Percentiles rank a stretch among this genome's conserved stretches.
Evolutionary conservation across 805 yeast species (phyloP).

Genomic region (Candida nanaspora): DNA sequence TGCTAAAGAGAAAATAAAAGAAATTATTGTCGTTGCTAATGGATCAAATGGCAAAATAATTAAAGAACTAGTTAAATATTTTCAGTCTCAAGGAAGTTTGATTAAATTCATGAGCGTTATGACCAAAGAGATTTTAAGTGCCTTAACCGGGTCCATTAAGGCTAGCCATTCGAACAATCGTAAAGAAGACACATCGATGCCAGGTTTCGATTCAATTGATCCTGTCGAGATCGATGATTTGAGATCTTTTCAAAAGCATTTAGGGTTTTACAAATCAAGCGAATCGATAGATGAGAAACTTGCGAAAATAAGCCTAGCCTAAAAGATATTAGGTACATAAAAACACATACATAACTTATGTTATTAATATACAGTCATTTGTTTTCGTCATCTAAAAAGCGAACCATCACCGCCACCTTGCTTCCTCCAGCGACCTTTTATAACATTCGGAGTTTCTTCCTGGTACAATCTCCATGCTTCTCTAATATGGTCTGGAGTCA

Average conservation of each 20-base stretch:
- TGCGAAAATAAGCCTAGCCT: not conserved
- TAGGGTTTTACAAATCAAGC: not conserved
- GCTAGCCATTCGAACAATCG: not conserved
- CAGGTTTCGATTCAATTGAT: not conserved
- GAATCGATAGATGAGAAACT: not conserved
- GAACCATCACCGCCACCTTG: conserved; percentile 69
- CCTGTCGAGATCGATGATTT: not conserved
- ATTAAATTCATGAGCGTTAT: not conserved
- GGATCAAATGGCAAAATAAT: conserved; percentile 30
- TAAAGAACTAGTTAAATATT: conserved; percentile 36
- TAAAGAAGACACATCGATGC: not conserved
- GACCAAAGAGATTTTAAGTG: not conserved
- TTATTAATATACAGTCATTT: not conserved
- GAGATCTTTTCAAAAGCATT: not conserved
- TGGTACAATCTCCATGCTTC: conserved; percentile 83
- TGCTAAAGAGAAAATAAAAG: conserved; percentile 29
- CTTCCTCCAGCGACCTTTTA: conserved; percentile 56
- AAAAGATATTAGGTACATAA: too few relatives aligned
- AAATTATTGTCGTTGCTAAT: conserved; percentile 30
- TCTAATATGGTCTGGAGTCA: conserved; percentile 76
- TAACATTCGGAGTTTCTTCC: conserved; percentile 56
- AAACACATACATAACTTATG: too few relatives aligned
- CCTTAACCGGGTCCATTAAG: not conserved
- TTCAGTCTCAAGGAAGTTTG: conserved; percentile 30
- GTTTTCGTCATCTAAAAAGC: conserved; percentile 45